Evolutionary conservation across 495 filamentous ascomycete species (phyloP), one percentile per base, ranked within the genome.

Genomic region (Penicillium parvum): DNA sequence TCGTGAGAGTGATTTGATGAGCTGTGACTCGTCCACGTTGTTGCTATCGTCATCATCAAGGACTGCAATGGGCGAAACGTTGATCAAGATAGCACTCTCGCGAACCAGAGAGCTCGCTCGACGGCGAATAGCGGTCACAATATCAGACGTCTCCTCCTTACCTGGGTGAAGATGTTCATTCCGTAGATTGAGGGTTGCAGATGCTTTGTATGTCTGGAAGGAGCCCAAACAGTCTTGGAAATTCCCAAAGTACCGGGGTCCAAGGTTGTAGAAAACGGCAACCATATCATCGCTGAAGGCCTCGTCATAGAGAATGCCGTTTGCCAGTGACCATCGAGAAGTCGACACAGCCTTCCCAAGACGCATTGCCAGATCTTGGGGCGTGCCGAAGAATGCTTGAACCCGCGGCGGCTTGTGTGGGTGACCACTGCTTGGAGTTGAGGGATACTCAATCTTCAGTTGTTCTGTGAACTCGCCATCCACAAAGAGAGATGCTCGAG

Each of bases 171-270:
- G 77, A 36, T 87, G 77, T 57, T 98, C 92, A 58, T 96, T 96
- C 37, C 89, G 84, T 38, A 96, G 73, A 43, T 91, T 90, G 18
- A 98, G 68, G 18, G 86, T 80, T 12, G 92, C 90, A 17, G 94
- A 96, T n/a, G 94, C 90, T 47, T 83, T 83, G 58, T 97, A 98
- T 0, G 92, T 98, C 57, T 96, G 90, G 55, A 98, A 96, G 11
- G 90, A 91, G 7, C 92, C 92, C 15, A 98, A 73, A 47, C 88
- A 90, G 58, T 98, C 92, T 60, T 98, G 92, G 53, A 91, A 95
- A 57, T 96, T 97, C 2, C 92, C 92, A 61, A 85, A 81, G 53
- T 98, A 98, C 23, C 88, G 82, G 15, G 87, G 83, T 1, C 92
- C 90, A 11, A 98, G 81, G 39, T 89, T 86, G 61, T 84, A 88